Base-by-base conservation (phyloP, 148 eudicot species). In the Bassia scoparia region DNA sequence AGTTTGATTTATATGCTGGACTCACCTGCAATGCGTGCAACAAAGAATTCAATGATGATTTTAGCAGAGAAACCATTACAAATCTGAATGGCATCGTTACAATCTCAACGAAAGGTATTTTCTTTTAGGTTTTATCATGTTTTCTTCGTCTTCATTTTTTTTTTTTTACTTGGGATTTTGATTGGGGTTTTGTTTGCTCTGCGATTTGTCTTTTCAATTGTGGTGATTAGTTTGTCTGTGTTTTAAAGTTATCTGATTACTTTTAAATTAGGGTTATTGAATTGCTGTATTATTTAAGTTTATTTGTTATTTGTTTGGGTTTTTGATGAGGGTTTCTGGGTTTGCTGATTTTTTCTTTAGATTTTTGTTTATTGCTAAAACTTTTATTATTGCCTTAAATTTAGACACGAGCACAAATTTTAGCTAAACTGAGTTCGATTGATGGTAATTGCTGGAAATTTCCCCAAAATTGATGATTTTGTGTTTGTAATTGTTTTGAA, bases 71-170 rank as follows among this genome's bases (percentile, higher is more conserved):
- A 81, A 84, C 58, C 99, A 96, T 83, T 96, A 90, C 87, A 96
- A 90, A 81, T 96, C 99, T 49, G 97, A 96, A 74, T 96, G 99
- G 99, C 99, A 96, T 58, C 97, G 97, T 31, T 96, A 88, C 88
- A 92, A 96, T 66, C 99, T 96, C 70, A 96, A 80, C 99, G 99
- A 87, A 96, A 96, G 96, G 99, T 89, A 1, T 0, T 17, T 29
- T n/a, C 21, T 46, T 30, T 43, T 30, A 63, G 10, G 23, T 52
- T 49, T 13, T 7, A 15, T 68, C 26, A 55, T 7, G 24, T 14
- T 14, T 20, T 60, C n/a, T 68, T 31, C 18, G n/a, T 58, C 20
- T 27, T 26, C 49, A 34, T 31, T 71, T 16, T 0, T 0, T 71
- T 48, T 18, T n/a, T 46, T 27, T 23, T 17, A 7, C n/a, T 21